Conservation (phyloP, 805 yeast species). For the Hermanozyma aechmeae region DNA sequence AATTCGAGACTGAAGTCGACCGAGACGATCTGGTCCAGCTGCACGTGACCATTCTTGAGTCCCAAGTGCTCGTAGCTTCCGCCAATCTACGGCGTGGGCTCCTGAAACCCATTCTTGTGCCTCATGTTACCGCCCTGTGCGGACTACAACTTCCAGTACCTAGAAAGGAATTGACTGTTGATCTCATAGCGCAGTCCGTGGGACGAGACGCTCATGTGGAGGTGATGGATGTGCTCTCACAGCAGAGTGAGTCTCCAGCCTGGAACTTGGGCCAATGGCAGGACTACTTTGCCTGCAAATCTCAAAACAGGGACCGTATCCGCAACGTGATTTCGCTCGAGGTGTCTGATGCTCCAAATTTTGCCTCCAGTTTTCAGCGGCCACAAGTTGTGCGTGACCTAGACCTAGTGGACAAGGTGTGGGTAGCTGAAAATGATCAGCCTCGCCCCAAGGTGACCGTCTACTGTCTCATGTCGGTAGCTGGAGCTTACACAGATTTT, state of each 20-base stretch:
- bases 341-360: conserved; percentile 44
- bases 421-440: conserved; percentile 29
- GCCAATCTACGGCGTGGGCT: conserved; percentile 15
- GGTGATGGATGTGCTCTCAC: conserved; percentile 86
- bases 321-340: conserved; percentile 79
- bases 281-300: conserved; percentile 48
- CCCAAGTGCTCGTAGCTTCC: conserved; percentile 16
- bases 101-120: conserved; percentile 38
- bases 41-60: conserved; percentile 7
- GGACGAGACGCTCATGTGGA: conserved; percentile 62
- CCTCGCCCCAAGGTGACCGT: conserved; percentile 55
- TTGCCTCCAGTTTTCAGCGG: conserved; percentile 42
- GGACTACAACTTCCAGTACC: conserved; percentile 47
- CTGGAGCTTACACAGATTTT: conserved; percentile 76
- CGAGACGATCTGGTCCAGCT: too few species aligned
- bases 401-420: conserved; percentile 63
- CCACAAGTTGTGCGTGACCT: conserved; percentile 57
- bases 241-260: conserved; percentile 47
- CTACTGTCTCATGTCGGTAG: conserved; percentile 80
- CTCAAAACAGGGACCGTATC: conserved; percentile 48
- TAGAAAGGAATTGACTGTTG: conserved; percentile 37
- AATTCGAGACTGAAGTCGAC: too few species aligned
- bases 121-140: conserved; percentile 16
- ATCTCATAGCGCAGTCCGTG: conserved; percentile 44
- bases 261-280: conserved; percentile 74